phyloP scores from a whole-genome alignment of 805 yeast genomes.

The Isabelozyma rhagii region DNA sequence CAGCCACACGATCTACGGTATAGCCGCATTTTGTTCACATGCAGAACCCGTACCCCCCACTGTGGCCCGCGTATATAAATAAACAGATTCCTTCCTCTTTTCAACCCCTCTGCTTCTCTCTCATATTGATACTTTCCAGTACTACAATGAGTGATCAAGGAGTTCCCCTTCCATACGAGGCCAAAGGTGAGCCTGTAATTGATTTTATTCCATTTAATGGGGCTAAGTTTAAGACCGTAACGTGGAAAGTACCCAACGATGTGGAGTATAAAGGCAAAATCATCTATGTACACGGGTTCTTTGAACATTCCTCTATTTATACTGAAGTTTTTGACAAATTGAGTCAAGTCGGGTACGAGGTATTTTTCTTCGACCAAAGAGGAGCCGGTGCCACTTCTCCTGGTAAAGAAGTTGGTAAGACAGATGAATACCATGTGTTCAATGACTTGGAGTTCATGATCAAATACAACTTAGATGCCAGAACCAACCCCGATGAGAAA shows the following conservation, averaged over 20 bases:
- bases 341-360: slow-evolving; percentile 54
- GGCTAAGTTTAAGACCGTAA: slow-evolving; percentile 38
- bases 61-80: neutral
- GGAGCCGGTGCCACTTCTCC: slow-evolving; percentile 70
- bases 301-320: slow-evolving; percentile 53
- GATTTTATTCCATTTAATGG: slow-evolving; percentile 33
- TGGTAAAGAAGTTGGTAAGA: slow-evolving; percentile 50
- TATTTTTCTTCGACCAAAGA: slow-evolving; percentile 69
- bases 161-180: slow-evolving; percentile 27
- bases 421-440: slow-evolving; percentile 55
- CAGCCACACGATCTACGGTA: too few relatives aligned
- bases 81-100: neutral
- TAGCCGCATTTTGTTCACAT: too few relatives aligned
- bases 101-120: neutral
- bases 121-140: neutral
- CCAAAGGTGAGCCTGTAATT: slow-evolving; percentile 26
- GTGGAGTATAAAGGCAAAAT: slow-evolving; percentile 48
- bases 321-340: slow-evolving; percentile 52
- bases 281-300: slow-evolving; percentile 68
- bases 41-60: too few relatives aligned
- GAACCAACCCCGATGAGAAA: slow-evolving; percentile 27
- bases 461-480: slow-evolving; percentile 37
- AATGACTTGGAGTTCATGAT: slow-evolving; percentile 60
- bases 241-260: slow-evolving; percentile 37
- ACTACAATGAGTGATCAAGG: neutral